These are phyloP conservation scores for Gaeumannomyces sp. DNA, from an alignment of 2,329 filamentous ascomycete genomes.

Conservation along the genomic window DNA sequence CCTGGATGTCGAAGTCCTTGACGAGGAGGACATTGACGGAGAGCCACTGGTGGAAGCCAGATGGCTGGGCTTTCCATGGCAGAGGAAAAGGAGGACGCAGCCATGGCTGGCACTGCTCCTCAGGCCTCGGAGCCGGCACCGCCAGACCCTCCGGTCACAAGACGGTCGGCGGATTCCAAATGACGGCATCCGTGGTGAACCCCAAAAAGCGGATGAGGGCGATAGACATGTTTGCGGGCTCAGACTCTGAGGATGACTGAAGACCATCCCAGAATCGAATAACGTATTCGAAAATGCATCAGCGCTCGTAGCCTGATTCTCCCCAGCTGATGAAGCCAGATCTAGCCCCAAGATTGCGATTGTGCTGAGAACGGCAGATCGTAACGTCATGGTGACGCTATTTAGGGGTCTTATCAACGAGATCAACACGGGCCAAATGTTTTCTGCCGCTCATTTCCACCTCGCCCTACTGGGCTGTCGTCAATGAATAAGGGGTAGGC, in stretches of 20 bases:
- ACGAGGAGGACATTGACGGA: constrained; percentile 37
- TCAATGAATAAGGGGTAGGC: no score
- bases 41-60: constrained; percentile 42
- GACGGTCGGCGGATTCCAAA: constrained; percentile 21
- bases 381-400: neutral
- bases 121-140: constrained; percentile 5
- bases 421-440: neutral
- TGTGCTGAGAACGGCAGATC: neutral
- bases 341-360: neutral
- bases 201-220: constrained; percentile 62
- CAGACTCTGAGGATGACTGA: constrained; percentile 39
- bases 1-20: constrained; percentile 40
- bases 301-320: no score
- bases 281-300: neutral
- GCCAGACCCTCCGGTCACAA: neutral
- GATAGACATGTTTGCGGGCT: constrained; percentile 83
- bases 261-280: neutral
- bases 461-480: neutral
- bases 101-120: constrained; percentile 2
- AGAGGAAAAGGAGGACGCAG: constrained; percentile 13
- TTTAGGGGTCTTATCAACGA: neutral
- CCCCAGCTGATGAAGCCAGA: neutral
- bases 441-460: neutral
- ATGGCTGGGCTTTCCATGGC: constrained; percentile 38
- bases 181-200: constrained; percentile 20